Conservation (phyloP, 345 rosid species). For the Heritiera fomes region DNA sequence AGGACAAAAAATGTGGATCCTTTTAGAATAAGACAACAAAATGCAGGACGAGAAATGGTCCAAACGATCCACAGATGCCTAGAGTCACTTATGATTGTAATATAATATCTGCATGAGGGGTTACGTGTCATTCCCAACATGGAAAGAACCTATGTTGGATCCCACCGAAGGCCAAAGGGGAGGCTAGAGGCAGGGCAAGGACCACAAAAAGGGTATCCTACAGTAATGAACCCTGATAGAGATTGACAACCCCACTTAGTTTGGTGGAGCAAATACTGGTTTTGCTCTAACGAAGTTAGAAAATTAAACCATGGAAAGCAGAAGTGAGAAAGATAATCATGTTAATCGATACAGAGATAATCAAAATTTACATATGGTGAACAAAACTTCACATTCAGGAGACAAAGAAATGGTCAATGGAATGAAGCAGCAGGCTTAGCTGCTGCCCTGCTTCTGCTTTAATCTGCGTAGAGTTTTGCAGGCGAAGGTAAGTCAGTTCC, state of each 20-base stretch:
- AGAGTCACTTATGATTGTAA: background rate
- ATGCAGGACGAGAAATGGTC: background rate
- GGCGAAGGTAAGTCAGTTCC: background rate
- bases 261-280: background rate
- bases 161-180: conserved; percentile 10
- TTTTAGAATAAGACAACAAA: background rate
- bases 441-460: background rate
- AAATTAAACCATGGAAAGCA: background rate
- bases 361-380: background rate
- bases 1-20: background rate
- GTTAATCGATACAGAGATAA: background rate
- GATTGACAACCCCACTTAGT: background rate
- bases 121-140: background rate
- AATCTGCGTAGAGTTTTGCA: background rate
- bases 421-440: background rate
- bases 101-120: background rate
- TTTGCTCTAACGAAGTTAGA: conserved; percentile 3
- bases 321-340: background rate
- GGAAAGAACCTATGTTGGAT: conserved; percentile 10
- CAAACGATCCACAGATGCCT: background rate
- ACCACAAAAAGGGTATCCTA: background rate
- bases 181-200: conserved; percentile 12
- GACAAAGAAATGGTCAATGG: background rate
- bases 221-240: background rate
- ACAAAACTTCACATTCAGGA: background rate